A percentile compares a stretch with the other conserved stretches of the same genome.
Conservation (phyloP, 139 green algal genomes). For the Pleodorina starrii region DNA sequence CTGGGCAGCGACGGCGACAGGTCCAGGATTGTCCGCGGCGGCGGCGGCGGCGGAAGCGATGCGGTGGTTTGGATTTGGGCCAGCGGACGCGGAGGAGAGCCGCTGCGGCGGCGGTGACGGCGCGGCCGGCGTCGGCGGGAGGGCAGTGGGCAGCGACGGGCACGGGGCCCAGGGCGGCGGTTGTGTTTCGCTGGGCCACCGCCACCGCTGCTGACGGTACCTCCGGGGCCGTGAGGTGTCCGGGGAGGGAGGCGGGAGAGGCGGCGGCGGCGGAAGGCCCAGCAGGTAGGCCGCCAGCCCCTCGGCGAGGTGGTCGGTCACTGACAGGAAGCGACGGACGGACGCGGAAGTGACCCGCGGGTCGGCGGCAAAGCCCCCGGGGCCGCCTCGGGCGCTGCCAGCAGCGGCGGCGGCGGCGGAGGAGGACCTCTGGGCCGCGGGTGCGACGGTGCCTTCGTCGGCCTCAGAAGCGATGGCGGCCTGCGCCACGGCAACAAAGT, state of each 20-base stretch:
- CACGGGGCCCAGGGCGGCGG: neutral
- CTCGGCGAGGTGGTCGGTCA: neutral
- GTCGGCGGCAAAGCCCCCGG: no score
- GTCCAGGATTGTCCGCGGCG: neutral
- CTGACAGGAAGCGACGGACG: neutral
- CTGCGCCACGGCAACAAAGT: neutral
- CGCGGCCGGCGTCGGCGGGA: no score
- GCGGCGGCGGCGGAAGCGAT: neutral
- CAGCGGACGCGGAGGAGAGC: no score
- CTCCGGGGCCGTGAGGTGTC: neutral
- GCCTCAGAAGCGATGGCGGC: neutral
- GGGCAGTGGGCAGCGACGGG: no score
- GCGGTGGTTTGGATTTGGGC: neutral
- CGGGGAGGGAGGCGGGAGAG: neutral
- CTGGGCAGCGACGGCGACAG: neutral
- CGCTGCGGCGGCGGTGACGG: no score
- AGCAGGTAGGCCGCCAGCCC: constrained; percentile 23
- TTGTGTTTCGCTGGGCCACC: neutral
- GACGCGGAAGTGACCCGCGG: neutral
- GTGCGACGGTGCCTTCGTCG: neutral
- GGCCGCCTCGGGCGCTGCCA: neutral
- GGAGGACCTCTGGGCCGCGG: neutral
- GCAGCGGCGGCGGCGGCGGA: neutral
- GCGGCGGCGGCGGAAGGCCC: no score
- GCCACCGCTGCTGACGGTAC: neutral